Base-by-base conservation (phyloP, 306 rosid species). In the Mucuna pruriens region DNA sequence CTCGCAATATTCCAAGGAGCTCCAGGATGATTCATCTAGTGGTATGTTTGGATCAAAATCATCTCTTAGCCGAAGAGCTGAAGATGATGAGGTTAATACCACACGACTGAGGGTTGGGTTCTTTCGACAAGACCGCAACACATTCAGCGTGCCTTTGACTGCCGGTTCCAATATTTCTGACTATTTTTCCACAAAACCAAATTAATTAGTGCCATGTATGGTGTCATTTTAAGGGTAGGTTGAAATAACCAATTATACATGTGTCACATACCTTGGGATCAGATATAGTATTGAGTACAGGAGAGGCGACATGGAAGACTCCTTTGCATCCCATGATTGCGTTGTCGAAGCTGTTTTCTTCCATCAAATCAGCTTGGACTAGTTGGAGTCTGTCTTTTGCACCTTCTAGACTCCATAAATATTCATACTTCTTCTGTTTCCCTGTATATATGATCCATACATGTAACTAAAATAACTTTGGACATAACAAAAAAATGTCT, bases 291-390 rank as follows among this genome's bases (percentile, higher is more conserved):
- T 54, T 90, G 26, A 90, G 78, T 3, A 93, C 99, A 13, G 99
- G 99, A 39, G 98, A 95, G 79, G 98, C 98, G 0, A 94, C 87
- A 79, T 95, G 98, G 85, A 95, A 95, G 42, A 95, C 94, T 25
- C 98, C 97, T 71, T 86, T 83, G 74, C 99, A 93, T 67, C 94
- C 99, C 52, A 80, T 80, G 73, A 95, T 87, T 0, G 96, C 98
- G 4, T 87, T 81, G 77, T 93, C 99, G 25, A 95, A 95, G 85
- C 97, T 93, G 4, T 88, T 83, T 84, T 91, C 90, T 72, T 86
- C 90, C 92, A 87, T 86, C 46, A 93, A 83, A 83, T 93, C 91
- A 38, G 96, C 99, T 89, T 79, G 86, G 48, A 95, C 89, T 34
- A 95, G 73, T 72, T 61, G 57, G 0, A 95, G 92, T 69, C 94